Evolutionary conservation across 441 rosid genomes (phyloP).

Genomic region (Sinapis alba): DNA sequence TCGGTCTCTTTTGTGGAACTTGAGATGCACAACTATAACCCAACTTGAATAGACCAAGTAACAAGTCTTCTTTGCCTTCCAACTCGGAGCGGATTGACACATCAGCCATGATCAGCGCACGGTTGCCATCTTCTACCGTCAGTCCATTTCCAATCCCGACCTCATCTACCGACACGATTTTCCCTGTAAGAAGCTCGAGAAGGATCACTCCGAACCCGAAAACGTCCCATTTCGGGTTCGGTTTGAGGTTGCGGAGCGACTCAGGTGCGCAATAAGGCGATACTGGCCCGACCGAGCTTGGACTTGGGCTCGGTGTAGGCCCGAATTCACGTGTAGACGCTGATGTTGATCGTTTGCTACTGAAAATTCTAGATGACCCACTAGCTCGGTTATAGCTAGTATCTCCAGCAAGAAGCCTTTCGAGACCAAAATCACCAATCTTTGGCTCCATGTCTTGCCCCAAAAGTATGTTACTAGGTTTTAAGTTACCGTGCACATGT

Average conservation of each 20-base stretch:
- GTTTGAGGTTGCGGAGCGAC: slow-evolving; percentile 71
- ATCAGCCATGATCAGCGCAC: slow-evolving; percentile 71
- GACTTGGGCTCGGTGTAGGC: slow-evolving; percentile 79
- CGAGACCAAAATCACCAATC: slow-evolving; percentile 84
- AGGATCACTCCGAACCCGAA: slow-evolving; percentile 75
- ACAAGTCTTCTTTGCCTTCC: slow-evolving; percentile 80
- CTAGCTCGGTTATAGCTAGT: slow-evolving; percentile 57
- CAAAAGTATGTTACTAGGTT: slow-evolving; percentile 77
- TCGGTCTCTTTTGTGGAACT: slow-evolving; percentile 74
- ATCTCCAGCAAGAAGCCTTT: slow-evolving; percentile 64
- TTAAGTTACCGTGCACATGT: slow-evolving; percentile 81
- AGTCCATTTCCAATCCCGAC: slow-evolving; percentile 77
- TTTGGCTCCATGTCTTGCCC: slow-evolving; percentile 74
- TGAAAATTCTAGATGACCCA: slow-evolving; percentile 63
- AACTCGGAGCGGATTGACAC: slow-evolving; percentile 61
- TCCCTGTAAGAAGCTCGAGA: slow-evolving; percentile 76
- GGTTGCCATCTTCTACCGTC: slow-evolving; percentile 56
- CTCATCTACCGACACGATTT: slow-evolving; percentile 66
- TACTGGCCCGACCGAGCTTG: slow-evolving; percentile 59
- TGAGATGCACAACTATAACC: slow-evolving; percentile 78
- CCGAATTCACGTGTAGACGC: slow-evolving; percentile 71
- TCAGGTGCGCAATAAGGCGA: slow-evolving; percentile 81
- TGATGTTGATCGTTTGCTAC: slow-evolving; percentile 65
- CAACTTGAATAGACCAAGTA: slow-evolving; percentile 68
- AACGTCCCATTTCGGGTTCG: slow-evolving; percentile 87